phyloP scores from a whole-genome alignment of 768 basidiomycete species.

The Termitomyces sp. region DNA sequence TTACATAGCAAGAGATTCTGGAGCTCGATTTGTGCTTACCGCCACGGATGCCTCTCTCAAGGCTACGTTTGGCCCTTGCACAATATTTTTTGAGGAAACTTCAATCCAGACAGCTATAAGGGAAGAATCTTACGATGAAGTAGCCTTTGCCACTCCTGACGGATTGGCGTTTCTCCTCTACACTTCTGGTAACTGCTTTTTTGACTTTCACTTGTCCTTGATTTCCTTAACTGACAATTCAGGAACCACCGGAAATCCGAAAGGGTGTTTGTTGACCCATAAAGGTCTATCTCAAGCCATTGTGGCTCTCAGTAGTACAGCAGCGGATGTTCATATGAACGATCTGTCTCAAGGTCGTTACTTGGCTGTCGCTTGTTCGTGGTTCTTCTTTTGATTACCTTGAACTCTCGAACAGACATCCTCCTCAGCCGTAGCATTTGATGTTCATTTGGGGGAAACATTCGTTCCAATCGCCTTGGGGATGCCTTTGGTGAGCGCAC shows the following conservation, averaged over 20 bases:
- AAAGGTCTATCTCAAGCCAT: constrained; percentile 26
- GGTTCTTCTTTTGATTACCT: background rate
- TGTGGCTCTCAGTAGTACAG: constrained; percentile 26
- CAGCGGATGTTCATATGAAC: constrained; percentile 24
- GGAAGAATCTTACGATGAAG: constrained; percentile 20
- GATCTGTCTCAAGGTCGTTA: constrained; percentile 34
- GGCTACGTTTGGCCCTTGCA: constrained; percentile 19
- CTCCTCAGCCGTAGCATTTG: constrained; percentile 42
- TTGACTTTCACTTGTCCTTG: background rate
- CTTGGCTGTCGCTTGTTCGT: constrained; percentile 35
- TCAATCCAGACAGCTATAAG: constrained; percentile 22
- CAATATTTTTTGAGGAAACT: constrained; percentile 21
- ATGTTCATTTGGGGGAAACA: constrained; percentile 44
- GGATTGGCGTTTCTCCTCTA: constrained; percentile 42
- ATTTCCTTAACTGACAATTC: background rate
- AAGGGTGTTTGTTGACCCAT: constrained; percentile 41
- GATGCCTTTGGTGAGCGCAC: constrained; percentile 39
- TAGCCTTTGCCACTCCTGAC: constrained; percentile 24
- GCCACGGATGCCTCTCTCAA: constrained; percentile 15
- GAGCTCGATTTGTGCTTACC: constrained; percentile 36
- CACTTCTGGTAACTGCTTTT: constrained; percentile 34
- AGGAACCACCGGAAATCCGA: constrained; percentile 50
- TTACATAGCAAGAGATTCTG: constrained; percentile 39
- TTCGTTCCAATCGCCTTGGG: constrained; percentile 36
- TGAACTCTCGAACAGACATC: background rate